Base-by-base conservation (phyloP, 2,329 filamentous ascomycete species). In the Raffaelea deltoideospora region DNA sequence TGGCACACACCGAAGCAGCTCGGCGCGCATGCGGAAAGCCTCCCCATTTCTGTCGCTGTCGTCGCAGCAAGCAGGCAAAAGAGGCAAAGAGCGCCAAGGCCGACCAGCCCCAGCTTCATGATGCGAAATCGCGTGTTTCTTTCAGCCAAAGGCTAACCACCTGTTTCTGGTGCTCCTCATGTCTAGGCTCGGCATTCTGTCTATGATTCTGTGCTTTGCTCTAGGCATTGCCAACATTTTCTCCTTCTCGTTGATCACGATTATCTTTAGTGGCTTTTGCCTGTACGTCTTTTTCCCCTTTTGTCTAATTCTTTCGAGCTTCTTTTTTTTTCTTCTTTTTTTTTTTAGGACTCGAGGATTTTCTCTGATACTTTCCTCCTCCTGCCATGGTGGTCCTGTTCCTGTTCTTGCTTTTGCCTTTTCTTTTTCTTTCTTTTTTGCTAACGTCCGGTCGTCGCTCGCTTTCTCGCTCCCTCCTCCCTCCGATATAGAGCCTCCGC, bases 171-270 rank as follows among this genome's bases (percentile, higher is more conserved):
- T 31, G 5, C 9, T 11, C 11, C n/a, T 40, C 40, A 26, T 30
- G n/a, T n/a, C 47, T 52, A 81, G 76, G 76, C 67, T 77, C 45
- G 76, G 76, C 43, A 75, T 81, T 42, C 52, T 81, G 48, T 76
- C 71, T 56, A 79, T 81, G 67, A 70, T 81, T 47, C 64, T 81
- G 40, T 79, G 75, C 61, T 66, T 81, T 48, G 77, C 76, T 41
- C 65, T 78, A 2, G 77, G 76, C 42, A 76, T 81, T 46, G 69
- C 75, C 45, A 76, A 76, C 56, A 67, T 80, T 54, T 77, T 81
- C 54, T 66, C 67, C 42, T 57, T 69, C 42, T 48, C 61, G 43
- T 49, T 57, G 22, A 36, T 63, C 39, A 53, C 64, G 50, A 63
- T 74, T 50, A 57, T 65, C 43, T 69, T 74, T 47, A 60, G 59